Percentiles rank a stretch among this genome's conserved stretches.
phyloP scores from a whole-genome alignment of 2,329 filamentous ascomycete genomes.

The Colletotrichum plurivorum region DNA sequence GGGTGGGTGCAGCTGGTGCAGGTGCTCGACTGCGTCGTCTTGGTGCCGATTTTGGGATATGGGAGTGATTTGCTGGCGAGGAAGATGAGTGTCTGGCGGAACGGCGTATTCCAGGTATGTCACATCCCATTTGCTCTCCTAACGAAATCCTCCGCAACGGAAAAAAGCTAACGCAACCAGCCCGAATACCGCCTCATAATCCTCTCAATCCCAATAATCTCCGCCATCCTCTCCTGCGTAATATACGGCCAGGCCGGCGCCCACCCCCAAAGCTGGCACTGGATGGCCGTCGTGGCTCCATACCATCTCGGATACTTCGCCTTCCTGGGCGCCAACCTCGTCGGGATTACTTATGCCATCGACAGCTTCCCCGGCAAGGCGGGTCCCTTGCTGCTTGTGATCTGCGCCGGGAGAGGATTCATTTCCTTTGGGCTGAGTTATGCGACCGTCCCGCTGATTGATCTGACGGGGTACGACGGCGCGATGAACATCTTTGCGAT shows the following conservation, averaged over 20 bases:
- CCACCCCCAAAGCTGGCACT: constrained; percentile 47
- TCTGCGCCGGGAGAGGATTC: constrained; percentile 45
- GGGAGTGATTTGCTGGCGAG: constrained; percentile 41
- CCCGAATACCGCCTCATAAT: constrained; percentile 56
- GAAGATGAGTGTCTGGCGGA: constrained; percentile 7
- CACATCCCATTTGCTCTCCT: neutral
- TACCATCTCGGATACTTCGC: constrained; percentile 43
- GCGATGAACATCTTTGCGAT: constrained; percentile 44
- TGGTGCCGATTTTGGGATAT: constrained; percentile 42
- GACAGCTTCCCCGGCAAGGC: constrained; percentile 49
- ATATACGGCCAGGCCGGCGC: constrained; percentile 54
- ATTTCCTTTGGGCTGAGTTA: constrained; percentile 47
- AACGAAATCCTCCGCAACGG: too few relatives aligned
- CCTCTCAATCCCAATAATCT: constrained; percentile 51
- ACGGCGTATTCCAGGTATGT: constrained; percentile 10
- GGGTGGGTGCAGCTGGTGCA: constrained; percentile 43
- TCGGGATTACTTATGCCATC: constrained; percentile 47
- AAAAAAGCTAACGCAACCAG: constrained; percentile 40
- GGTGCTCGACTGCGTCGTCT: constrained; percentile 41
- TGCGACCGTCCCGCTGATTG: constrained; percentile 42
- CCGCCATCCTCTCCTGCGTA: constrained; percentile 53
- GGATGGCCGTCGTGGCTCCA: constrained; percentile 41
- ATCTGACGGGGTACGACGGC: constrained; percentile 42
- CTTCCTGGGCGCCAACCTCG: constrained; percentile 46
- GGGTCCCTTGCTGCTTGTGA: constrained; percentile 44